Conservation (phyloP, 768 basidiomycete species). For the Tylopilus vinaceipallidus region DNA sequence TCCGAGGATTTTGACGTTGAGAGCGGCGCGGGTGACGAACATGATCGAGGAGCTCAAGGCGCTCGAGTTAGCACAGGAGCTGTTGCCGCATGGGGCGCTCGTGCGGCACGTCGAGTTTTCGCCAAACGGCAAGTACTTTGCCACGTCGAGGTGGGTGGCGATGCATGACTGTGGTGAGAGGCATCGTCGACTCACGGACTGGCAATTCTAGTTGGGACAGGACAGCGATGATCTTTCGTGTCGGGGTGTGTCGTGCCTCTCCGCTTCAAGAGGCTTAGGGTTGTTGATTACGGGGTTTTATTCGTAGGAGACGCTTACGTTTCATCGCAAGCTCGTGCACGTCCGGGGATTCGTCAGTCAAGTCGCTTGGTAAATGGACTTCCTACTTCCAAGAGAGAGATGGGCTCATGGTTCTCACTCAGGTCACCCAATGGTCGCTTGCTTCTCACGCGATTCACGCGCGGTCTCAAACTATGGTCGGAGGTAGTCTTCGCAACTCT, state of each 20-base stretch:
- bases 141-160: constrained; percentile 54
- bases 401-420: neutral
- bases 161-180: neutral
- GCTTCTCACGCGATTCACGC: constrained; percentile 47
- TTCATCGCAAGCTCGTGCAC: constrained; percentile 47
- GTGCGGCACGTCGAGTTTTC: constrained; percentile 57
- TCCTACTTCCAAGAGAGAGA: neutral
- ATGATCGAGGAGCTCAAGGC: constrained; percentile 40
- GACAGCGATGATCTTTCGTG: constrained; percentile 46
- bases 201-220: constrained; percentile 43
- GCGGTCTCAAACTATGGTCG: constrained; percentile 52
- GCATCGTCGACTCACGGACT: neutral
- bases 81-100: constrained; percentile 44
- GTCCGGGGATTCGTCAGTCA: constrained; percentile 52
- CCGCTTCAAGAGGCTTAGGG: neutral
- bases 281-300: neutral
- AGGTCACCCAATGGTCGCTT: constrained; percentile 48
- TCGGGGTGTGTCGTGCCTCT: constrained; percentile 34
- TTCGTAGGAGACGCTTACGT: constrained; percentile 38
- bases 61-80: constrained; percentile 37
- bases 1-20: constrained; percentile 25
- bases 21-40: constrained; percentile 37
- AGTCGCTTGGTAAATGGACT: constrained; percentile 43
- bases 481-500: too few species aligned
- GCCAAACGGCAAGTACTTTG: constrained; percentile 51